Evolutionary conservation across 139 green algal genomes (phyloP).

Genomic region (Tetraselmis chui): DNA sequence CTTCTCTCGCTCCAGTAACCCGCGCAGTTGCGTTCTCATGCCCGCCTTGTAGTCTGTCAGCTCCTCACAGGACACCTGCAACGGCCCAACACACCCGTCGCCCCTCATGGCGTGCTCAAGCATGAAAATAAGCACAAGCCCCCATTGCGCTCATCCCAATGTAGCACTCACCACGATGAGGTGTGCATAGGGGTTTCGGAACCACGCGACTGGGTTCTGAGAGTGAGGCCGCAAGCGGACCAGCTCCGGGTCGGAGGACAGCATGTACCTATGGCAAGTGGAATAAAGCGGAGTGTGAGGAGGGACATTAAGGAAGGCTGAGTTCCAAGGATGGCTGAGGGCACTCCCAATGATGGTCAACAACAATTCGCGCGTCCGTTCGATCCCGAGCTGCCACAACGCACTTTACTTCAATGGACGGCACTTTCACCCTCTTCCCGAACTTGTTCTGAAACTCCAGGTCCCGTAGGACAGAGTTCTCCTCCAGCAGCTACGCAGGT

Average conservation of each 20-base stretch:
- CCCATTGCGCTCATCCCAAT: too few species aligned
- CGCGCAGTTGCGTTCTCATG: slow-evolving; percentile 28
- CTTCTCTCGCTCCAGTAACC: slow-evolving; percentile 45
- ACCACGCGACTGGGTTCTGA: slow-evolving; percentile 64
- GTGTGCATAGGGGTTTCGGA: slow-evolving; percentile 61
- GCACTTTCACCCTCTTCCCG: slow-evolving; percentile 32
- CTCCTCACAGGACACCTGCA: background rate
- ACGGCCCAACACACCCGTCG: background rate
- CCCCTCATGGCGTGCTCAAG: too few species aligned
- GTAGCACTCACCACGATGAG: slow-evolving; percentile 51
- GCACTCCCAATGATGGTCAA: too few species aligned
- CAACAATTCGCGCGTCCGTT: background rate
- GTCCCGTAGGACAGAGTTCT: slow-evolving; percentile 42
- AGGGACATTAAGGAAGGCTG: background rate
- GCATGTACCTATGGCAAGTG: slow-evolving; percentile 43
- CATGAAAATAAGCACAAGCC: too few species aligned
- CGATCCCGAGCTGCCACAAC: background rate
- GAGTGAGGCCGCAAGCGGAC: slow-evolving; percentile 45
- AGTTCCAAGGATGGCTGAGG: too few species aligned
- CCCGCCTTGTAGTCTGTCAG: slow-evolving; percentile 43
- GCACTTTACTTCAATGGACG: background rate
- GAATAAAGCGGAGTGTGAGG: background rate
- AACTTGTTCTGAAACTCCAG: slow-evolving; percentile 63
- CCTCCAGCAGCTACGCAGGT: slow-evolving; percentile 55
- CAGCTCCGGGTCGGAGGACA: slow-evolving; percentile 39